Evolutionary conservation across 805 yeast species (phyloP), one percentile per base, ranked within the genome.

Genomic region (Metschnikowia hibisci): DNA sequence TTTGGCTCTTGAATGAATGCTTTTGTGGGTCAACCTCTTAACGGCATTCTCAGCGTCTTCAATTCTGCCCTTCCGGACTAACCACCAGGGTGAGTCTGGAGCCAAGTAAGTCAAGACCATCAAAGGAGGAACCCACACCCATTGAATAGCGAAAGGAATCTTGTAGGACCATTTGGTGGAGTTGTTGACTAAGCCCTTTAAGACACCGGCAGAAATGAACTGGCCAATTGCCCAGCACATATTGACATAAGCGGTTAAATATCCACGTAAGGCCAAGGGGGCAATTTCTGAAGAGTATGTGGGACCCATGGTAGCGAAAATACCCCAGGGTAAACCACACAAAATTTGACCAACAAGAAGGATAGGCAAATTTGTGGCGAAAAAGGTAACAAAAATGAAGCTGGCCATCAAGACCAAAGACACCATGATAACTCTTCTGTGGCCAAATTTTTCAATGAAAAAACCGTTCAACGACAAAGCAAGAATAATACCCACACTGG

Each of bases 21-120:
- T 46, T 43, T 52, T 53, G 43, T 45, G 28, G n/a, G 46, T 43
- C 29, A 45, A 25, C 8, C 47, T 20, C 28, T 30, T 41, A 11
- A 35, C 31, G 31, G 28, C 41, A 29, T 38, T 30, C 55, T 63
- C 66, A 10, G 84, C 84, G 6, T 73, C 73, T 0, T 61, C 64
- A 14, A 54, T 39, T 38, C 60, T 59, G 3, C 71, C 73, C 47
- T 66, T 64, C 43, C 71, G 67, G 3, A 73, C 69, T 34, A 77
- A 58, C 77, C 78, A 78, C 73, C 78, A 73, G 23, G 84, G 84
- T 8, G 80, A 74, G 43, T 78, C 83, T 10, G 83, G 84, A 32
- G 80, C 75, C 4, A 74, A 56, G 42, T 45, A 63, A 10, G 72
- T 64, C 13, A 71, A 69, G 41, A 67, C 52, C 23, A 69, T 51